A percentile compares a stretch with the other conserved stretches of the same genome.
Evolutionary conservation across 2,329 filamentous ascomycete genomes (phyloP).

Genomic region (Pyrenochaeta sp.): DNA sequence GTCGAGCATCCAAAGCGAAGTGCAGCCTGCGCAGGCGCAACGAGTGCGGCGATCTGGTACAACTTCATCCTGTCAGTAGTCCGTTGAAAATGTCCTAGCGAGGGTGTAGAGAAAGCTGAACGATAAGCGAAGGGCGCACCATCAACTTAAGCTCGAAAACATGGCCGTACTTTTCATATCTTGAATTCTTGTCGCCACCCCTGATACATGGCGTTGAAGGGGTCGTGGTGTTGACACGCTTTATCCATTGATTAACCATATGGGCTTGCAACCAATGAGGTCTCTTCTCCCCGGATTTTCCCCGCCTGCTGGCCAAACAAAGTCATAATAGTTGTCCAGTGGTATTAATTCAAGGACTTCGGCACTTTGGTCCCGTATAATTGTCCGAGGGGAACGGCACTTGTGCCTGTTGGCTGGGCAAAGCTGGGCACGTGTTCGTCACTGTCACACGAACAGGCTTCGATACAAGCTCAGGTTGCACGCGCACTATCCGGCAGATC

Average conservation of each 20-base stretch:
- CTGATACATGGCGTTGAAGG: slow-evolving; percentile 5
- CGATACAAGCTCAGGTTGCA: slow-evolving; percentile 2
- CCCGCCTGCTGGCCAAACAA: slow-evolving; percentile 3
- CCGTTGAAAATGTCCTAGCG: not conserved
- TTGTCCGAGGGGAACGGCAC: slow-evolving; percentile 9
- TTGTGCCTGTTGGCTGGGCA: not conserved
- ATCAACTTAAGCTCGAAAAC: slow-evolving; percentile 7
- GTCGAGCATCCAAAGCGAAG: slow-evolving; percentile 38
- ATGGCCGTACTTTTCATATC: not conserved
- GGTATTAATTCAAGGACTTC: slow-evolving; percentile 8
- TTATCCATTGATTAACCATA: slow-evolving; percentile 16
- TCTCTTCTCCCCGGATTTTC: not conserved
- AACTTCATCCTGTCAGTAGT: slow-evolving; percentile 27
- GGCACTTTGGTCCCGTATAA: slow-evolving; percentile 12
- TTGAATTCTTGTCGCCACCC: not conserved
- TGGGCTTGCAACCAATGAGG: slow-evolving; percentile 8
- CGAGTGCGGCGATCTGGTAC: slow-evolving; percentile 20
- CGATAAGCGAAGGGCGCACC: not conserved
- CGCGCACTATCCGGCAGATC: slow-evolving; percentile 1
- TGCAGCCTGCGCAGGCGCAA: slow-evolving; percentile 27
- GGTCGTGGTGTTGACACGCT: slow-evolving; percentile 7
- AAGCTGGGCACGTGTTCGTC: not conserved
- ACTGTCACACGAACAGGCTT: not conserved
- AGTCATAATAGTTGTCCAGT: not conserved
- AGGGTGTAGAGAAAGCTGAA: not conserved